These are phyloP conservation scores for Crithidia sp. DNA, from an alignment of 208 protist genomes.

Conservation along the genomic window DNA sequence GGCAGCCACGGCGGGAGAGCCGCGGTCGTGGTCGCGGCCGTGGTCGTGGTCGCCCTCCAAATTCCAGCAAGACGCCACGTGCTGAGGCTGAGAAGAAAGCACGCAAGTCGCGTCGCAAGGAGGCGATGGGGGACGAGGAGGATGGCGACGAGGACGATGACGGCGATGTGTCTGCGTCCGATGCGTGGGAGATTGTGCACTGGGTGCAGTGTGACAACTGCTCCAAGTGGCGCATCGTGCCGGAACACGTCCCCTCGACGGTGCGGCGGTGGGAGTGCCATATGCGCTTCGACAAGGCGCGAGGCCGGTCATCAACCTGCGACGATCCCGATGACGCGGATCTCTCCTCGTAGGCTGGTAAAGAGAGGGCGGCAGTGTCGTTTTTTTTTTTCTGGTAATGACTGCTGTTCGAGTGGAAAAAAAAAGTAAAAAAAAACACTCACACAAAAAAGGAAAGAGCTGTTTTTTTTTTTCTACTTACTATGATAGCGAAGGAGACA, in stretches of 20 bases:
- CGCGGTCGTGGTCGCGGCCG: too few relatives aligned
- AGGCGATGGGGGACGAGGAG: not conserved
- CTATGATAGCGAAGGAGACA: not conserved
- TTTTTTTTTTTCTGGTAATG: too few relatives aligned
- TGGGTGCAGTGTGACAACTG: constrained; percentile 88
- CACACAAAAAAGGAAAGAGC: not conserved
- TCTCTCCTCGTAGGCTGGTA: constrained; percentile 20
- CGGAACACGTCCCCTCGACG: constrained; percentile 36
- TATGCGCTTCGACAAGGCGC: constrained; percentile 59
- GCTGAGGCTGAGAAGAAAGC: too few relatives aligned
- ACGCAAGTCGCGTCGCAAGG: not conserved
- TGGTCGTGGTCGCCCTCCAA: too few relatives aligned
- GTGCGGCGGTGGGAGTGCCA: constrained; percentile 67
- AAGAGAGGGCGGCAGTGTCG: not conserved
- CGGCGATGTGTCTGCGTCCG: not conserved
- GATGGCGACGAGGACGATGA: constrained; percentile 14
- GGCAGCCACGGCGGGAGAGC: too few relatives aligned
- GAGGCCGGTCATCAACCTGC: constrained; percentile 51
- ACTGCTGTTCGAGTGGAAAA: too few relatives aligned
- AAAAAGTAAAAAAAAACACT: too few relatives aligned
- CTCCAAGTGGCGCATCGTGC: constrained; percentile 83
- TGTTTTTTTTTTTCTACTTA: not conserved
- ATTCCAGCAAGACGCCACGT: too few relatives aligned
- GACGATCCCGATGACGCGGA: constrained; percentile 73
- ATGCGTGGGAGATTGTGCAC: constrained; percentile 56